Percentiles rank a stretch among this genome's conserved stretches.
These are phyloP conservation scores for Plasmodium gaboni DNA, from an alignment of 169 alveolate species.

Conservation along the genomic window DNA sequence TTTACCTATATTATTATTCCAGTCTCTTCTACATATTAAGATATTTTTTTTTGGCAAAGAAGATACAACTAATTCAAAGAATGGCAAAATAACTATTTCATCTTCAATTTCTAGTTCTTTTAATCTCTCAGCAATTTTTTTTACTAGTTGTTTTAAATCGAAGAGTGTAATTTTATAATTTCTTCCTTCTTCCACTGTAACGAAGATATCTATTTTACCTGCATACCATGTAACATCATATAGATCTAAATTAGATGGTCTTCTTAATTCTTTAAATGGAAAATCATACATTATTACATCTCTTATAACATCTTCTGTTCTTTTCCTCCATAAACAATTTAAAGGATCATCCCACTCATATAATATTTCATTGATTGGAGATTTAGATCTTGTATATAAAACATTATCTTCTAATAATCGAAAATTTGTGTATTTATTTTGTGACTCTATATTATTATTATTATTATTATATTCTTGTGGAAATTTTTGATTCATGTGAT, in stretches of 20 bases:
- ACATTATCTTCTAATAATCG: slow-evolving; percentile 79
- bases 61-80: slow-evolving; percentile 39
- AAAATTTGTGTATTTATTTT: slow-evolving; percentile 74
- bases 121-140: slow-evolving; percentile 71
- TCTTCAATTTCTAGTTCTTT: slow-evolving; percentile 71
- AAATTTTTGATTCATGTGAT: neutral
- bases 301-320: slow-evolving; percentile 83
- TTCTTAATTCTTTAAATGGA: slow-evolving; percentile 80
- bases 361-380: slow-evolving; percentile 79
- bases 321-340: slow-evolving; percentile 82
- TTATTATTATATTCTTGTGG: neutral
- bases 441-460: neutral
- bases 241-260: slow-evolving; percentile 83
- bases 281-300: slow-evolving; percentile 85
- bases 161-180: slow-evolving; percentile 51
- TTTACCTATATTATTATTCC: slow-evolving; percentile 81
- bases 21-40: slow-evolving; percentile 81
- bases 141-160: slow-evolving; percentile 41
- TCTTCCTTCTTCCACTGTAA: slow-evolving; percentile 74
- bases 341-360: slow-evolving; percentile 86
- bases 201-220: slow-evolving; percentile 80
- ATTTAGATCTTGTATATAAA: slow-evolving; percentile 80
- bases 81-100: slow-evolving; percentile 64
- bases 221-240: slow-evolving; percentile 87
- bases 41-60: slow-evolving; percentile 35